Evolutionary conservation across 495 filamentous ascomycete species (phyloP).

Genomic region (Astrocystis sublimbata): DNA sequence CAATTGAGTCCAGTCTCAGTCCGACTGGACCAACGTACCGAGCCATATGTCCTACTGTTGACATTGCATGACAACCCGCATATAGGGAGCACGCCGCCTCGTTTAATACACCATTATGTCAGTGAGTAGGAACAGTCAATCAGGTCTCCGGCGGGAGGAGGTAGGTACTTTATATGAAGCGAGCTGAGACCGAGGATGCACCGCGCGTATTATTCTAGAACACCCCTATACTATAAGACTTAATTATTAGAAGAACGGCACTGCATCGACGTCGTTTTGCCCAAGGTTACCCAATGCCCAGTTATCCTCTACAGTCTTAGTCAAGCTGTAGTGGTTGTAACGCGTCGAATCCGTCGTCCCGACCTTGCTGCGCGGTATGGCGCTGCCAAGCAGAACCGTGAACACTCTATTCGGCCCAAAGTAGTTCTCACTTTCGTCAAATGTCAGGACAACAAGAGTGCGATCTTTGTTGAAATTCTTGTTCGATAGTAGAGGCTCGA

Average conservation of each 20-base stretch:
- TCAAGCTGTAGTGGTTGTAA: slow-evolving; percentile 67
- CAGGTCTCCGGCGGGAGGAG: not conserved
- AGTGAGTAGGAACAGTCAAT: not conserved
- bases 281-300: slow-evolving; percentile 41
- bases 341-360: slow-evolving; percentile 62
- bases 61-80: not conserved
- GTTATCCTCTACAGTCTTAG: slow-evolving; percentile 63
- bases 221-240: no score
- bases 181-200: slow-evolving; percentile 9
- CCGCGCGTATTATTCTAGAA: not conserved
- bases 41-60: not conserved
- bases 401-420: slow-evolving; percentile 52
- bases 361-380: slow-evolving; percentile 54
- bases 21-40: not conserved
- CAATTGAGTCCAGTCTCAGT: not conserved
- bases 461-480: slow-evolving; percentile 62
- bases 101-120: no score
- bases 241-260: slow-evolving; percentile 6
- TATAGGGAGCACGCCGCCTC: no score
- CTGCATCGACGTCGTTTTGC: slow-evolving; percentile 15
- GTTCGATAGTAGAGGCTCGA: slow-evolving; percentile 60
- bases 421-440: slow-evolving; percentile 63
- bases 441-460: slow-evolving; percentile 65
- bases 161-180: slow-evolving; percentile 10
- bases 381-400: slow-evolving; percentile 62